Evolutionary conservation across 2,329 filamentous ascomycete species (phyloP), one percentile per base, ranked within the genome.

Genomic region (Raffaelea ambrosiae): DNA sequence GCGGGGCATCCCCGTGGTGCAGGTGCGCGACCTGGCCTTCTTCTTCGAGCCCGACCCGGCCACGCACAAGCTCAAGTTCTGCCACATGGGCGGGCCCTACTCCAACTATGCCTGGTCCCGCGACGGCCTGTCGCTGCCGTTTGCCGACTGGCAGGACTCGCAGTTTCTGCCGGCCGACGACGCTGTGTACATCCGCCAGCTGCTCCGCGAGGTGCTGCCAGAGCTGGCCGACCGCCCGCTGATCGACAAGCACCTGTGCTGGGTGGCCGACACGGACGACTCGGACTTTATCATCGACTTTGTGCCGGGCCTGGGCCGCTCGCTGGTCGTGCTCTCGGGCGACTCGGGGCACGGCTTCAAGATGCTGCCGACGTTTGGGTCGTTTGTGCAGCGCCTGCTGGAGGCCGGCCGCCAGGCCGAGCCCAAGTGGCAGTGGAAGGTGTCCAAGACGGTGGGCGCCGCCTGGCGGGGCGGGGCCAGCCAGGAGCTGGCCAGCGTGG

Each of bases 261-360:
- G 79, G 79, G 79, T 78, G 51, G 76, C 77, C 1, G 80, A 84
- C 54, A 78, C 77, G 0, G 66, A 61, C 9, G 75, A 82, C 55
- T 79, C 76, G 0, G 75, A 83, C 42, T 83, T 73, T 53, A 69
- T 79, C 43, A 68, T 83, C 40, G 79, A 83, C 56, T 76, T 70
- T 46, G 72, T 82, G 1, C 78, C 78, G 0, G 59, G 63, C 1
- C 74, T 67, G 2, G 61, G 63, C 2, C 70, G 67, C 1, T 38
- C 35, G 13, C 64, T 81, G 2, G 59, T 82, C 3, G 56, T 79
- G 0, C 52, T 74, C 1, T 71, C 74, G 0, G 78, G 78, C 0
- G 79, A 82, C 55, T 82, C 77, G 1, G 79, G 77, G 0, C 78
- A 83, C 55, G 76, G 72, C 0, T 81, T 81, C 59, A 81, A 82